Base-by-base conservation (phyloP, 352 stramenopile species). In the Phytopythium chamaehyphon region DNA sequence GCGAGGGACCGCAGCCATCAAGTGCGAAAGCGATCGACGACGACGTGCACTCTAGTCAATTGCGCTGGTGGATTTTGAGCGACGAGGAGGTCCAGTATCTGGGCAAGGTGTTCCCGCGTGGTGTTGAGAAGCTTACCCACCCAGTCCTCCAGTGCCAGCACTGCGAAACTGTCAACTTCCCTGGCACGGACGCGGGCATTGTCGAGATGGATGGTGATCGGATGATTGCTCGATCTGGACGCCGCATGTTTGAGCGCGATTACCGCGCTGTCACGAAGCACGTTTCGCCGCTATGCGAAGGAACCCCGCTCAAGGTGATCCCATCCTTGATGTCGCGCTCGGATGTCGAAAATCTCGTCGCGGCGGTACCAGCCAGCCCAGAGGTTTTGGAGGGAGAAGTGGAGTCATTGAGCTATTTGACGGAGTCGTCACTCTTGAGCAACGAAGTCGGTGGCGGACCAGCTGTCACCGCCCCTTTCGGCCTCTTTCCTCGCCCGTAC, bases 211-310 rank as follows among this genome's bases (percentile, higher is more conserved):
- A 86, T 51, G 68, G 76, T 21, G 66, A 88, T 47, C 69, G 73
- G 26, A 89, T 91, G 81, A 55, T 89, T 8, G 82, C 81, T 9
- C 69, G 76, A 0, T 72, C 69, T 1, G 81, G 81, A 4, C 75
- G 81, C 14, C 77, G 81, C 37, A 89, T 91, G 81, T 87, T 75
- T 42, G 81, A 91, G 55, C 64, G 81, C 35, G 81, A 91, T 54
- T 91, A 91, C 57, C 75, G 81, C 21, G 74, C 73, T 1, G 81
- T 91, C 43, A 91, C 77, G 10, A 86, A 88, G 55, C 81, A 91
- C 43, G 77, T 89, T 15, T 89, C 77, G 2, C 76, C 77, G 21
- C 42, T 89, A 15, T 91, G 81, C 47, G 76, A 91, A 51, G 77
- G 81, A 15, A 91, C 81, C 0, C 81, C 77, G 4, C 52, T 91